Base-by-base conservation (phyloP, 2,329 filamentous ascomycete genomes). In the Colletotrichum sp. region DNA sequence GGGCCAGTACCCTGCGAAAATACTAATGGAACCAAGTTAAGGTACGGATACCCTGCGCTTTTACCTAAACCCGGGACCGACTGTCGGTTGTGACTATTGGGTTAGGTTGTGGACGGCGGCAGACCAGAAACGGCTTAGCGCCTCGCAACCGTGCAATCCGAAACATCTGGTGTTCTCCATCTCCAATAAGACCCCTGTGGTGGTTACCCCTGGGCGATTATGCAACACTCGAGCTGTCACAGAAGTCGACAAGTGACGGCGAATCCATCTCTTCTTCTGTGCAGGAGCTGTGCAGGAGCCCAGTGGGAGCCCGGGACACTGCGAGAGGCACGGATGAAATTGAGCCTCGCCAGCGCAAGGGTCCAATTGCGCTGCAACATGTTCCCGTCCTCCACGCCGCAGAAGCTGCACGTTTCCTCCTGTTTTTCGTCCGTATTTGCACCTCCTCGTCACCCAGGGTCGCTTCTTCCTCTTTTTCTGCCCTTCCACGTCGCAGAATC, bases 191-290 rank as follows among this genome's bases (percentile, higher is more conserved):
- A n/a, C 68, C 60, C 69, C 44, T 60, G 74, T 34, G 16, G 32
- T 49, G 34, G 24, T 24, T 55, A 62, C 62, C 57, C 74, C 74
- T 70, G 52, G 63, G 8, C 59, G 15, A 36, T 65, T 57, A 32
- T 75, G 71, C 71, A 71, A 76, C 71, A 76, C 66, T 62, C 30
- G 52, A 71, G 30, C 67, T 75, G 71, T 75, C 60, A 76, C 57
- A 76, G 75, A 75, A 75, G 59, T 70, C 67, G 16, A 62, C 32
- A 30, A 75, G 34, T 44, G 74, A 70, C 10, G 64, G 64, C 39
- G 57, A 69, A 66, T 69, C 71, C 74, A 62, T 63, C 68, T 63
- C 28, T 21, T 63, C 32, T 32, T 16, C 59, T 21, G 18, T 32
- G 59, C 26, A 30, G 32, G 30, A 62, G 30, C 26, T n/a, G 12